phyloP scores from a whole-genome alignment of 1,284 basidiomycete species.

The Melampsora americana region DNA sequence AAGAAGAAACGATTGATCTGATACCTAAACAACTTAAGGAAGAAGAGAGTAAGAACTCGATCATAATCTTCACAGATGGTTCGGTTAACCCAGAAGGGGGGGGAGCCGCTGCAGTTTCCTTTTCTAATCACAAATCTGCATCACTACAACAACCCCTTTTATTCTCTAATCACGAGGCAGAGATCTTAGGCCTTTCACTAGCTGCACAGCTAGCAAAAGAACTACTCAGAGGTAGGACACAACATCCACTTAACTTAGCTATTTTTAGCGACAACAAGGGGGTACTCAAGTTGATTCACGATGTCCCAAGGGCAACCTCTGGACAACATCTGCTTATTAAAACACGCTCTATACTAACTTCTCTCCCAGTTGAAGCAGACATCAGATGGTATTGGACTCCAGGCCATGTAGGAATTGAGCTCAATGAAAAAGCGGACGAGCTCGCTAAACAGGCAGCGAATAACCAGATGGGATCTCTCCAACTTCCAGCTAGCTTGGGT shows the following conservation, averaged over 20 bases:
- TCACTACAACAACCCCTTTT: neutral
- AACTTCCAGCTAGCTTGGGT: neutral
- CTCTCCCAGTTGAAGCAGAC: neutral
- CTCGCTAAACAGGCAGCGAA: neutral
- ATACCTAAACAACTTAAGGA: neutral
- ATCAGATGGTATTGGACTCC: slow-evolving; percentile 8
- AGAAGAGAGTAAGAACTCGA: neutral
- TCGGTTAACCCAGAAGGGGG: too few relatives aligned
- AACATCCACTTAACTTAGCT: neutral
- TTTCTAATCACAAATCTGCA: neutral
- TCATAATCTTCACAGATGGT: neutral
- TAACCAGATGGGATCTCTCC: neutral
- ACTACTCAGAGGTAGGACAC: neutral
- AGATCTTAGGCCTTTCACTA: neutral
- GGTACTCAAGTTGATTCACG: neutral
- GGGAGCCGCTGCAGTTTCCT: neutral
- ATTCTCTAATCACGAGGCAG: slow-evolving; percentile 3
- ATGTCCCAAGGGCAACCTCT: neutral
- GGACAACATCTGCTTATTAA: slow-evolving; percentile 18
- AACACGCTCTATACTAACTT: neutral
- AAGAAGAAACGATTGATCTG: too few relatives aligned
- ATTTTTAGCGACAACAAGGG: slow-evolving; percentile 15
- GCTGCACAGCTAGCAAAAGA: neutral
- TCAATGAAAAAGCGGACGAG: neutral
- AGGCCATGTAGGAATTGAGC: neutral